Evolutionary conservation across 148 eudicot species (phyloP).

Genomic region (Vaccinium corymbosum): DNA sequence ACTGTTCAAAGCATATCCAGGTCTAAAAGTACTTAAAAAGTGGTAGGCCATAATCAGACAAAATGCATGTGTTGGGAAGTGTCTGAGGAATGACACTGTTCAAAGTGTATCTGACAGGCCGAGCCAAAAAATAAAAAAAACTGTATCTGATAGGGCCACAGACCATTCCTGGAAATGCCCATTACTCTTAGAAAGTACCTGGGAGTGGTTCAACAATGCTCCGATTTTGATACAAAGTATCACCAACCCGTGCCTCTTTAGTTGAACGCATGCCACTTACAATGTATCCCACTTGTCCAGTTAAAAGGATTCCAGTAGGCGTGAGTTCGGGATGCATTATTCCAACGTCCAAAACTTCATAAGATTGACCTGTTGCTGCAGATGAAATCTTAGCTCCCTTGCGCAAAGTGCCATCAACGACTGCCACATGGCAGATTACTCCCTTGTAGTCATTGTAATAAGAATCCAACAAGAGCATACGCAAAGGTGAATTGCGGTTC

Average conservation of each 20-base stretch:
- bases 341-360: constrained; percentile 88
- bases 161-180: no score
- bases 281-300: constrained; percentile 92
- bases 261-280: constrained; percentile 96
- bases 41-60: neutral
- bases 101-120: neutral
- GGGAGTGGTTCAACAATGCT: constrained; percentile 75
- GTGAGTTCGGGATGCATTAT: constrained; percentile 95
- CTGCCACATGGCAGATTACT: constrained; percentile 92
- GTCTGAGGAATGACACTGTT: neutral
- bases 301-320: constrained; percentile 77
- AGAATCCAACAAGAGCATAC: constrained; percentile 92
- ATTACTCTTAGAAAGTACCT: constrained; percentile 35
- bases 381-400: constrained; percentile 87
- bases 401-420: constrained; percentile 76
- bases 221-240: constrained; percentile 63
- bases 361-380: constrained; percentile 79
- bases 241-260: constrained; percentile 92
- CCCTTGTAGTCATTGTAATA: constrained; percentile 96
- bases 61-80: neutral
- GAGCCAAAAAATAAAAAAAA: no score
- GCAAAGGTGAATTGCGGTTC: constrained; percentile 45
- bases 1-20: neutral
- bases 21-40: neutral
- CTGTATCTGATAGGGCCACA: no score